A percentile compares a stretch with the other conserved stretches of the same genome.
These are phyloP conservation scores for Zygosaccharomyces rouxii DNA, from an alignment of 805 yeast genomes.

Conservation along the genomic window DNA sequence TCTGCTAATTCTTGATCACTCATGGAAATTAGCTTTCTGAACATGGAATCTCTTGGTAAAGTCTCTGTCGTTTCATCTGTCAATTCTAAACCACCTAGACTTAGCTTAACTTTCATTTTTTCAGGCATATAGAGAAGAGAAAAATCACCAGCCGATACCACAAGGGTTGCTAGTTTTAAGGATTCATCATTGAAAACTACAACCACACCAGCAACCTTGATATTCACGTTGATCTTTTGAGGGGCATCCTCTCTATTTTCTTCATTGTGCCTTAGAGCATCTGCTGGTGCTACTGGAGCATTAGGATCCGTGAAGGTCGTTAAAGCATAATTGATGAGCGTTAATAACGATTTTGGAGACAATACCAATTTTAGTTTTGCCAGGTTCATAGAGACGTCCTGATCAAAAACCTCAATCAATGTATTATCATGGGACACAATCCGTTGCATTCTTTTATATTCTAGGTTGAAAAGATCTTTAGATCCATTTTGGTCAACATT, in stretches of 20 bases:
- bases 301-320: constrained; percentile 85
- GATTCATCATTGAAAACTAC: constrained; percentile 80
- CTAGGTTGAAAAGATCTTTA: constrained; percentile 54
- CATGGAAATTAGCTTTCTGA: constrained; percentile 67
- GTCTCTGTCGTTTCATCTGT: constrained; percentile 72
- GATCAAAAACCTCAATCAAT: constrained; percentile 67
- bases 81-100: constrained; percentile 71
- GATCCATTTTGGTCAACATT: constrained; percentile 37
- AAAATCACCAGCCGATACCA: constrained; percentile 68
- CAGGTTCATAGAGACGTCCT: constrained; percentile 63
- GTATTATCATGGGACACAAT: constrained; percentile 49
- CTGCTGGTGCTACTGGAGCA: constrained; percentile 64
- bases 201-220: constrained; percentile 68
- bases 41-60: constrained; percentile 51
- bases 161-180: constrained; percentile 71
- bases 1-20: constrained; percentile 76
- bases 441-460: constrained; percentile 56
- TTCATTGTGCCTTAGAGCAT: constrained; percentile 62
- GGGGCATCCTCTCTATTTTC: constrained; percentile 58
- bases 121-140: constrained; percentile 67
- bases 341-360: constrained; percentile 71
- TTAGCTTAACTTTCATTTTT: constrained; percentile 65
- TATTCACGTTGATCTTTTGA: constrained; percentile 63
- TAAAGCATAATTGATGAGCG: constrained; percentile 72
- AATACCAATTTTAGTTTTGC: constrained; percentile 74